Conservation (phyloP, 2,329 filamentous ascomycete species). For the Fusarium algeriense region DNA sequence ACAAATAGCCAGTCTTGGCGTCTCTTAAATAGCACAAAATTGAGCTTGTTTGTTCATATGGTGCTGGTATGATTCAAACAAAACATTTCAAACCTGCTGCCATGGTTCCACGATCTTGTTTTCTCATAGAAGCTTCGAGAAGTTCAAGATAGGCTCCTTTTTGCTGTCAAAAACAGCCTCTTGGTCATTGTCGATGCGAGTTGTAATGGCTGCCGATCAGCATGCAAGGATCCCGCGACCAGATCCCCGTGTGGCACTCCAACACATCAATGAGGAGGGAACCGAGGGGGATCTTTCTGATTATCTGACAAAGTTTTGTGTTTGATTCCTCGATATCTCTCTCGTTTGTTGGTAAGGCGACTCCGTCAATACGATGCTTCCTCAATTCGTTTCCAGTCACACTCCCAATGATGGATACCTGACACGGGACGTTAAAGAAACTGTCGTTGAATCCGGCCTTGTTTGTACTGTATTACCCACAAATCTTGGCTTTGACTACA, state of each 20-base stretch:
- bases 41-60: neutral
- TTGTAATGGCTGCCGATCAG: constrained; percentile 4
- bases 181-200: neutral
- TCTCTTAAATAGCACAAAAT: neutral
- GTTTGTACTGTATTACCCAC: constrained; percentile 26
- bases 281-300: neutral
- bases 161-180: constrained; percentile 2
- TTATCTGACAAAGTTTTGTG: neutral
- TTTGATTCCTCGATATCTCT: neutral
- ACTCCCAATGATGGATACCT: constrained; percentile 5
- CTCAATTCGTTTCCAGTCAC: neutral
- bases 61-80: too few species aligned
- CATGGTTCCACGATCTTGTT: neutral
- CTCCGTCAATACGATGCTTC: constrained; percentile 20
- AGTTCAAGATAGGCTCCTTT: neutral
- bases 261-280: neutral
- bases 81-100: too few species aligned
- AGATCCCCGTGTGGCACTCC: constrained; percentile 14
- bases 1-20: neutral
- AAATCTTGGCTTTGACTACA: constrained; percentile 11
- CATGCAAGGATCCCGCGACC: constrained; percentile 17
- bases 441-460: constrained; percentile 17
- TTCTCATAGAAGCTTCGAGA: neutral
- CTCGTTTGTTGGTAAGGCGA: constrained; percentile 20
- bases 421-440: constrained; percentile 16